phyloP scores from a whole-genome alignment of 2,329 filamentous ascomycete genomes.

The Ophiocordyceps camponoti-saundersi region DNA sequence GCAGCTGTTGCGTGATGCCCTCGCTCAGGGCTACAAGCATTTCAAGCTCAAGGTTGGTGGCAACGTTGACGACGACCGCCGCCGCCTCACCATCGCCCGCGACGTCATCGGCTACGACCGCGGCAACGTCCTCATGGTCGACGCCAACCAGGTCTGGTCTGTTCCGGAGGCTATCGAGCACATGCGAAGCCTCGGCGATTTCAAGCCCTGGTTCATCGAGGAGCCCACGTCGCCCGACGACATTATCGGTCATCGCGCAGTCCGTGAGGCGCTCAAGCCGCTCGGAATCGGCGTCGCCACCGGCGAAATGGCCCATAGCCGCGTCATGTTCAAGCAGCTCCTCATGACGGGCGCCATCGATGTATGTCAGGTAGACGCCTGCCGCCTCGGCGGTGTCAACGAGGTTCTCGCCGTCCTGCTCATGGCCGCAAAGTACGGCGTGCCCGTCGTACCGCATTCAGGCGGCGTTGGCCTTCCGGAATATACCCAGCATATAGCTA shows the following conservation, averaged over 20 bases:
- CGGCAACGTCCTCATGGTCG: conserved; percentile 79
- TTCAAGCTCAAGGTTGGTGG: conserved; percentile 87
- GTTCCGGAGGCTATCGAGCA: conserved; percentile 78
- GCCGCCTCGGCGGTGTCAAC: conserved; percentile 77
- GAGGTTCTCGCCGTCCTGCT: conserved; percentile 82
- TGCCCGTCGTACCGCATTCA: conserved; percentile 78
- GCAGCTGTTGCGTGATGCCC: conserved; percentile 53
- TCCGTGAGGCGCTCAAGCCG: conserved; percentile 62
- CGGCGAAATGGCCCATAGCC: conserved; percentile 91
- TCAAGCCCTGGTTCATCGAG: conserved; percentile 88
- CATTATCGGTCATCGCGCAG: conserved; percentile 71
- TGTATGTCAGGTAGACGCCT: conserved; percentile 80
- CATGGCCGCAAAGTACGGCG: conserved; percentile 60
- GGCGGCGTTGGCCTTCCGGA: conserved; percentile 83
- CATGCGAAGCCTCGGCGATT: conserved; percentile 68
- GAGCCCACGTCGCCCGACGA: conserved; percentile 86
- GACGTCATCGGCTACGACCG: conserved; percentile 68
- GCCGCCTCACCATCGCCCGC: conserved; percentile 55
- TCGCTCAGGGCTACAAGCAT: conserved; percentile 61
- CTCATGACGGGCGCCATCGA: conserved; percentile 67
- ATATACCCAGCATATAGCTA: conserved; percentile 84
- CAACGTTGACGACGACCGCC: conserved; percentile 52
- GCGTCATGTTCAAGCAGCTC: conserved; percentile 86
- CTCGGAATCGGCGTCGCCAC: conserved; percentile 72
- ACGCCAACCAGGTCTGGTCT: conserved; percentile 87